phyloP scores from a whole-genome alignment of 2,329 filamentous ascomycete species.

The Talaromyces atroroseus region DNA sequence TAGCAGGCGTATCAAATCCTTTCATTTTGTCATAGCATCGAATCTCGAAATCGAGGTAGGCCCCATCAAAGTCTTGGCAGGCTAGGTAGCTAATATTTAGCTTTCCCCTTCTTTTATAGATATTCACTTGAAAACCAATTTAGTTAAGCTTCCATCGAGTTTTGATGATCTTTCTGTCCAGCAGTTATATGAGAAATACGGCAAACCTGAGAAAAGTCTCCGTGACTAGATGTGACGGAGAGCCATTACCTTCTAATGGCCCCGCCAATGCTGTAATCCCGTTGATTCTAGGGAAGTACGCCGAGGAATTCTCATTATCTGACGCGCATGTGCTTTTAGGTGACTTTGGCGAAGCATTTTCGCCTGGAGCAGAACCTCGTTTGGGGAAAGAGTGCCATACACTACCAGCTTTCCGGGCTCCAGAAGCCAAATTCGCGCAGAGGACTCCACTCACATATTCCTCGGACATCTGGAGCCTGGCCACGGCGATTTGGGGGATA shows the following conservation, averaged over 20 bases:
- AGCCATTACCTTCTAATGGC: slow-evolving; percentile 21
- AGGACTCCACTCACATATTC: slow-evolving; percentile 18
- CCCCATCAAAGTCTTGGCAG: too few relatives aligned
- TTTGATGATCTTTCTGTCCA: slow-evolving; percentile 27
- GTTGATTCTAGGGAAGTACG: slow-evolving; percentile 17
- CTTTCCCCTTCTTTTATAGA: too few relatives aligned
- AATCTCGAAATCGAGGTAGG: too few relatives aligned
- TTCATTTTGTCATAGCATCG: too few relatives aligned
- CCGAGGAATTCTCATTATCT: slow-evolving; percentile 18
- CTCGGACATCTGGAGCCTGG: slow-evolving; percentile 26
- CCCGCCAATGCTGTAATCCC: slow-evolving; percentile 25
- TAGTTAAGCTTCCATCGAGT: slow-evolving; percentile 14
- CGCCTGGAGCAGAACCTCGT: not conserved
- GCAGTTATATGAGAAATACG: slow-evolving; percentile 28
- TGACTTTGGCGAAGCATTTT: slow-evolving; percentile 32
- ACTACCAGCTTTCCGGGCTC: slow-evolving; percentile 14
- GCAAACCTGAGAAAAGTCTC: slow-evolving; percentile 24
- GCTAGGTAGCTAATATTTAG: too few relatives aligned
- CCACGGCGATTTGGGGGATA: slow-evolving; percentile 24
- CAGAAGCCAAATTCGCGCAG: slow-evolving; percentile 23
- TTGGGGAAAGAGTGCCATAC: slow-evolving; percentile 20
- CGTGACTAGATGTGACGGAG: slow-evolving; percentile 21
- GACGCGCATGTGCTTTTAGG: slow-evolving; percentile 26
- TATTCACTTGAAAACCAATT: too few relatives aligned
- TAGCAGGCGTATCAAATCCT: too few relatives aligned